These are phyloP conservation scores for Gossypium schwendimanii DNA, from an alignment of 441 rosid genomes.

Conservation along the genomic window DNA sequence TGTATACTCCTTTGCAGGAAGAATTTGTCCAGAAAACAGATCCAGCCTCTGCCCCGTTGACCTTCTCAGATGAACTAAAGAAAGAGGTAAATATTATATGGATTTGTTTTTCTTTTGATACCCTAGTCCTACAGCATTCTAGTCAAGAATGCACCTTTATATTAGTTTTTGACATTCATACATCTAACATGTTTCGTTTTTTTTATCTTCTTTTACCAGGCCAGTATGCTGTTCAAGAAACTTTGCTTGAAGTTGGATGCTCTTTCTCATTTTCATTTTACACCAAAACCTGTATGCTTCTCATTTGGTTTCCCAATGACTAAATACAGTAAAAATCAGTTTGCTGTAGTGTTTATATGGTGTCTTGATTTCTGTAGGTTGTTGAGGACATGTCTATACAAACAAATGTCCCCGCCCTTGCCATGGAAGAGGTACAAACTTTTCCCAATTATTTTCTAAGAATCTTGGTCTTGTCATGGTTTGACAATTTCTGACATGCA, in stretches of 20 bases:
- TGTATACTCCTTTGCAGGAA: conserved; percentile 42
- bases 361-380: conserved; percentile 39
- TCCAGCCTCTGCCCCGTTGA: conserved; percentile 56
- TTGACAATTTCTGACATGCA: conserved; percentile 1
- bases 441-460: not conserved
- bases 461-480: not conserved
- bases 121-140: not conserved
- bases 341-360: not conserved
- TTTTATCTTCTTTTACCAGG: conserved; percentile 31
- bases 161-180: not conserved
- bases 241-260: conserved; percentile 90
- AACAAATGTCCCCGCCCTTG: conserved; percentile 84
- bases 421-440: conserved; percentile 83
- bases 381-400: conserved; percentile 87
- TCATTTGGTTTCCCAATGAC: not conserved
- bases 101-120: not conserved
- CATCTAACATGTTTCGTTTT: not conserved
- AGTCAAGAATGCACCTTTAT: not conserved
- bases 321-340: not conserved
- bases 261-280: conserved; percentile 90
- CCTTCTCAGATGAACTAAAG: conserved; percentile 79
- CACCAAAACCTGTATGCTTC: conserved; percentile 86
- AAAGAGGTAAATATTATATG: conserved; percentile 46
- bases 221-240: conserved; percentile 63
- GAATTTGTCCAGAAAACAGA: conserved; percentile 66